Percentiles rank a stretch among this genome's conserved stretches.
Evolutionary conservation across 441 rosid genomes (phyloP).

Genomic region (Omphalea diandra): DNA sequence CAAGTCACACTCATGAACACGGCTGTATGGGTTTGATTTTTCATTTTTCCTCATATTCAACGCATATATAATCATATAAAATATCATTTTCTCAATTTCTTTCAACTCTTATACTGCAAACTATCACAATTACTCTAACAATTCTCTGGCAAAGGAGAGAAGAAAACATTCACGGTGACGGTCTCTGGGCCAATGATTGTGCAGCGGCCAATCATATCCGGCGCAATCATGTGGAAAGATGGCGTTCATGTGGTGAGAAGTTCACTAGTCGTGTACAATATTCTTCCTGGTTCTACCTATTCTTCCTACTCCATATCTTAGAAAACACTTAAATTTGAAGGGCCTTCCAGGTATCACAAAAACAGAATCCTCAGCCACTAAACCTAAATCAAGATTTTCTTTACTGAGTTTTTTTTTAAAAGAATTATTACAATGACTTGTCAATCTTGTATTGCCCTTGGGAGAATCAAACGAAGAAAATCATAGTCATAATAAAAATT

Average conservation of each 20-base stretch:
- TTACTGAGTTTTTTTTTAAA: too few species aligned
- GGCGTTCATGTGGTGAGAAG: constrained; percentile 49
- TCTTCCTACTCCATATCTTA: background rate
- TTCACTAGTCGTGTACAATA: constrained; percentile 46
- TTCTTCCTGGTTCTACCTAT: constrained; percentile 22
- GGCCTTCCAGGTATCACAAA: constrained; percentile 27
- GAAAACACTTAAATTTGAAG: constrained; percentile 15
- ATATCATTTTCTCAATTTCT: too few species aligned
- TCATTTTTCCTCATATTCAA: too few species aligned
- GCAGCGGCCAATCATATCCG: constrained; percentile 46
- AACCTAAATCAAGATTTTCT: background rate
- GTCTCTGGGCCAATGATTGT: constrained; percentile 30
- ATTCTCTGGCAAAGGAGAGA: constrained; percentile 42
- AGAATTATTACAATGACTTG: too few species aligned
- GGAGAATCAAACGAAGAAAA: too few species aligned
- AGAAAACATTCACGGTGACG: constrained; percentile 46
- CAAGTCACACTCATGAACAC: too few species aligned
- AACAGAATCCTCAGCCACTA: constrained; percentile 15
- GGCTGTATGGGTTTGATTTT: too few species aligned
- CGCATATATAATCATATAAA: too few species aligned
- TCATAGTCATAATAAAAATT: too few species aligned
- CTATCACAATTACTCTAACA: too few species aligned
- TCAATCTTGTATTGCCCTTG: too few species aligned
- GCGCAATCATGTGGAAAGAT: constrained; percentile 63
- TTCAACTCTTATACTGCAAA: too few species aligned